Conservation (phyloP, 1,284 basidiomycete species). For the Marasmius tenuissimus region DNA sequence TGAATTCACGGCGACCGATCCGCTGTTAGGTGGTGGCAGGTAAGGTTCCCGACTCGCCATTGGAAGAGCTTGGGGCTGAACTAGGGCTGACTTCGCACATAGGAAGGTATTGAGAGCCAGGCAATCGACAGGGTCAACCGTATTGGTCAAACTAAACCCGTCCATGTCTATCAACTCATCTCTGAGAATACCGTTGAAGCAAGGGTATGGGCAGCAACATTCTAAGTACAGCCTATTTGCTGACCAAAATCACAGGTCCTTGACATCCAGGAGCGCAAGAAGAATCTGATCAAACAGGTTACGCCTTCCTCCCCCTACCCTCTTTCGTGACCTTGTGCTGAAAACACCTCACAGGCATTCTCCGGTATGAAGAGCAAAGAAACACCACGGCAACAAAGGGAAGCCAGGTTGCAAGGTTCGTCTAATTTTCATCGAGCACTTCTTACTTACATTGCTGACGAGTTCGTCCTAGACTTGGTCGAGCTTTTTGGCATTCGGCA, state of each 20-base stretch:
- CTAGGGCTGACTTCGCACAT: constrained; percentile 7
- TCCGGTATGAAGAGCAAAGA: constrained; percentile 73
- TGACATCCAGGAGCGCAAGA: constrained; percentile 83
- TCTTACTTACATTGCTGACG: constrained; percentile 14
- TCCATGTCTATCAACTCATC: constrained; percentile 86
- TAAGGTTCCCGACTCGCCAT: constrained; percentile 23
- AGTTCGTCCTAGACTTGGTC: constrained; percentile 41
- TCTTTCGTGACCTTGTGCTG: not conserved
- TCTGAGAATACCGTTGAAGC: constrained; percentile 86
- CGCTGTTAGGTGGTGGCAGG: constrained; percentile 68
- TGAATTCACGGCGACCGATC: no score
- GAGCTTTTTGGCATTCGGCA: constrained; percentile 56
- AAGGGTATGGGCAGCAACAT: constrained; percentile 45
- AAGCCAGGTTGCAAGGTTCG: constrained; percentile 73
- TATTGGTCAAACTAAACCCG: constrained; percentile 79
- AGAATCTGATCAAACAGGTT: constrained; percentile 69
- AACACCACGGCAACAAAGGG: constrained; percentile 68
- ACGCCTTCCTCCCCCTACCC: constrained; percentile 9
- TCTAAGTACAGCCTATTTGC: not conserved
- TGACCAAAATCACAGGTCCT: constrained; percentile 48
- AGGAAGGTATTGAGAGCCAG: constrained; percentile 88
- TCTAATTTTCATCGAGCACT: constrained; percentile 8
- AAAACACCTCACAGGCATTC: constrained; percentile 55
- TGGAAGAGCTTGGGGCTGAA: constrained; percentile 1
- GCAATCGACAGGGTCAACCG: constrained; percentile 77